These are phyloP conservation scores for Pseudogymnoascus sp. DNA, from an alignment of 2,329 filamentous ascomycete genomes.

Conservation along the genomic window DNA sequence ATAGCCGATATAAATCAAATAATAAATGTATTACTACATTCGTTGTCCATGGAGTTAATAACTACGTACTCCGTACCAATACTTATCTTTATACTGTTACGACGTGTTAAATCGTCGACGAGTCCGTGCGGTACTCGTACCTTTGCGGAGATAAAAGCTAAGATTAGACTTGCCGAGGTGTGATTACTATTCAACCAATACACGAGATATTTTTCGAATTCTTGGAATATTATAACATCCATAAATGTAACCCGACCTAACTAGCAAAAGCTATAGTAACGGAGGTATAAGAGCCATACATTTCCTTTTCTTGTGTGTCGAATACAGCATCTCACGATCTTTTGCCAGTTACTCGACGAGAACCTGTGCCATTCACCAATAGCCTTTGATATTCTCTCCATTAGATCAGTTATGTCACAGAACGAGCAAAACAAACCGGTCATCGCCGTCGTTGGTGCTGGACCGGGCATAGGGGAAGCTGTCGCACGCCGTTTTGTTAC, in stretches of 20 bases:
- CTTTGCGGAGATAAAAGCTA: not conserved
- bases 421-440: constrained; percentile 17
- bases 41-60: not conserved
- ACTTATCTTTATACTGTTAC: not conserved
- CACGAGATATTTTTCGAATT: not conserved
- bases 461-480: constrained; percentile 20
- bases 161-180: not conserved
- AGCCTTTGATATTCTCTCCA: not conserved
- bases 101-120: not conserved
- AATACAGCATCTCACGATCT: not conserved
- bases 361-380: not conserved
- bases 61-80: too few species aligned
- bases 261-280: not conserved
- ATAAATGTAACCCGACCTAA: not conserved
- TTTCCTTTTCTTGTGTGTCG: not conserved
- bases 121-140: not conserved
- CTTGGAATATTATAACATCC: not conserved
- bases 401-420: constrained; percentile 8
- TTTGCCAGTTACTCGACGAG: not conserved
- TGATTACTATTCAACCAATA: not conserved
- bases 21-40: not conserved
- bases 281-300: not conserved
- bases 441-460: constrained; percentile 19
- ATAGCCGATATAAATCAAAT: not conserved
- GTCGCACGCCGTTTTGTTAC: constrained; percentile 18